These are phyloP conservation scores for Serpula lacrymans DNA, from an alignment of 768 basidiomycete genomes.

Conservation along the genomic window DNA sequence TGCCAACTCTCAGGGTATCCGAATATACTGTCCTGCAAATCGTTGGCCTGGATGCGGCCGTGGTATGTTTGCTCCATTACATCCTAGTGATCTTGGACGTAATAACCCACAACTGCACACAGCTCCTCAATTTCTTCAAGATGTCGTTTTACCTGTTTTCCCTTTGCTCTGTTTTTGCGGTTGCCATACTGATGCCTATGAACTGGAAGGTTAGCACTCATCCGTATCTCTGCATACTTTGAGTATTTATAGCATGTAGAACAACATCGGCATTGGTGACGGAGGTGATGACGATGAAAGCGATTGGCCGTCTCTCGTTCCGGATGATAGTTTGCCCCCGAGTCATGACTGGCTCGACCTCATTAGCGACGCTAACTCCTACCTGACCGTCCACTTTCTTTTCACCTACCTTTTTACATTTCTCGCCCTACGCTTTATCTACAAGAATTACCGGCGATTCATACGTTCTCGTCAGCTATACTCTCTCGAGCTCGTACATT, in stretches of 20 bases:
- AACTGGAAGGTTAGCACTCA: slow-evolving; percentile 90
- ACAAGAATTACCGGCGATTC: slow-evolving; percentile 87
- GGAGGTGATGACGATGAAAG: slow-evolving; percentile 34
- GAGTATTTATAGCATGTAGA: slow-evolving; percentile 34
- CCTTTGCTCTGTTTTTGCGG: slow-evolving; percentile 77
- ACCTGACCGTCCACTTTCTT: slow-evolving; percentile 82
- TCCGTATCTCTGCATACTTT: slow-evolving; percentile 5
- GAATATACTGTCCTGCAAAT: slow-evolving; percentile 95
- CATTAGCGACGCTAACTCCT: slow-evolving; percentile 86
- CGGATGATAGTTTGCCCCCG: slow-evolving; percentile 25
- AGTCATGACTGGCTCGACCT: slow-evolving; percentile 78
- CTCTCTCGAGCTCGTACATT: slow-evolving; percentile 91
- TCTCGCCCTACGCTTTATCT: slow-evolving; percentile 81
- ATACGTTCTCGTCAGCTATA: slow-evolving; percentile 90
- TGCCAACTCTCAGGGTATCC: slow-evolving; percentile 86
- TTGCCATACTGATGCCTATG: slow-evolving; percentile 87
- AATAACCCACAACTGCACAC: slow-evolving; percentile 5
- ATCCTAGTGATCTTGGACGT: background rate
- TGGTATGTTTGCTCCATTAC: slow-evolving; percentile 51
- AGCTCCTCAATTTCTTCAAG: slow-evolving; percentile 95
- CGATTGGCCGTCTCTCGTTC: slow-evolving; percentile 42
- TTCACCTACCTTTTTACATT: slow-evolving; percentile 95
- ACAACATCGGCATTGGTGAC: slow-evolving; percentile 69
- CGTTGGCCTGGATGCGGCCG: slow-evolving; percentile 94
- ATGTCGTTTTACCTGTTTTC: slow-evolving; percentile 93